phyloP scores from a whole-genome alignment of 306 rosid species.

The Dalbergia cultrata region DNA sequence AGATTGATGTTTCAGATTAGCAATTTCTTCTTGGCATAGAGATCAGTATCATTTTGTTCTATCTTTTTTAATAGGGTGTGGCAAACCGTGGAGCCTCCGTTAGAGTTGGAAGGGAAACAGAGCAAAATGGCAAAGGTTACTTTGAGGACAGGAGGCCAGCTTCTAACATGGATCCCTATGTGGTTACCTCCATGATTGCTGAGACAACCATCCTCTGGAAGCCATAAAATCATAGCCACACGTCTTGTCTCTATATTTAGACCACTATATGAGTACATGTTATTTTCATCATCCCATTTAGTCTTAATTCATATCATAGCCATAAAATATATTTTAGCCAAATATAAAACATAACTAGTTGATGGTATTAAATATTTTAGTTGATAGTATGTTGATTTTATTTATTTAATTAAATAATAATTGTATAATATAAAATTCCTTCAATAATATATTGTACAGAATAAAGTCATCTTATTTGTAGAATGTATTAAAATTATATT shows the following conservation, averaged over 20 bases:
- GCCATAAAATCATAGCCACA: slow-evolving; percentile 45
- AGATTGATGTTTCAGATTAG: neutral
- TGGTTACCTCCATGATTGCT: slow-evolving; percentile 77
- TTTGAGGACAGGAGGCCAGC: slow-evolving; percentile 88
- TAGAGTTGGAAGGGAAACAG: slow-evolving; percentile 80
- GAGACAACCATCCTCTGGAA: slow-evolving; percentile 77
- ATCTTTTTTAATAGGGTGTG: slow-evolving; percentile 55
- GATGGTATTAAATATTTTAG: no score
- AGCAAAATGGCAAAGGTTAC: slow-evolving; percentile 69
- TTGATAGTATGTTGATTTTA: no score
- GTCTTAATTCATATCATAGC: neutral
- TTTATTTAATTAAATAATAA: no score
- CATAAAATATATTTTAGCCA: no score
- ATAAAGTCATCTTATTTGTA: no score
- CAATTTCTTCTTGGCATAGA: neutral
- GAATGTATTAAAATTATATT: no score
- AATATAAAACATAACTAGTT: no score
- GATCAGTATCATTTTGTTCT: neutral
- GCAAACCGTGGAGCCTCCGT: slow-evolving; percentile 74
- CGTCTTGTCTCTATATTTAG: slow-evolving; percentile 6
- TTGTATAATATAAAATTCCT: no score
- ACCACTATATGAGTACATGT: neutral
- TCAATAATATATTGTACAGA: no score
- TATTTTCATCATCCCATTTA: slow-evolving; percentile 20
- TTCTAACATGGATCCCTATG: slow-evolving; percentile 82